Evolutionary conservation across 805 yeast genomes (phyloP).

Genomic region (Barnettozyma californica): DNA sequence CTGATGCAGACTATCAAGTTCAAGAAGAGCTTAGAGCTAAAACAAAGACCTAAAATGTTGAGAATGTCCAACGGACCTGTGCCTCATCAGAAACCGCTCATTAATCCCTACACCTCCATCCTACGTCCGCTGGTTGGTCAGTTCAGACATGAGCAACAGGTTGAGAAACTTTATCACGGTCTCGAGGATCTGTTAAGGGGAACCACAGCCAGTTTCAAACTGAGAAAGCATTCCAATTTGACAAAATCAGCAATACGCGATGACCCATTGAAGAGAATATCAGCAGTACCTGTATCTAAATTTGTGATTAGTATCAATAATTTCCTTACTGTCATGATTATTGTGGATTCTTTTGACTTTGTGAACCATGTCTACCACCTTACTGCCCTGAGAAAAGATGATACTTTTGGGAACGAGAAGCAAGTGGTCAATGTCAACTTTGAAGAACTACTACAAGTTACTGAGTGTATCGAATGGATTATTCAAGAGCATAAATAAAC

Average conservation of each 20-base stretch:
- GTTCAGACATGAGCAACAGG: slow-evolving; percentile 45
- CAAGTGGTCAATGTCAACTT: slow-evolving; percentile 42
- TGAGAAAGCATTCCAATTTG: slow-evolving; percentile 17
- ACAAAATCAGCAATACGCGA: slow-evolving; percentile 5
- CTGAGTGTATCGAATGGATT: slow-evolving; percentile 54
- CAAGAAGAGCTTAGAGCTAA: slow-evolving; percentile 31
- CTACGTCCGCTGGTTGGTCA: slow-evolving; percentile 56
- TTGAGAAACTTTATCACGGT: slow-evolving; percentile 22
- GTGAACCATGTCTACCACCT: slow-evolving; percentile 17
- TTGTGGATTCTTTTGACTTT: slow-evolving; percentile 20
- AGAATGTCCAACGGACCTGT: slow-evolving; percentile 5
- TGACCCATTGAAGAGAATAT: slow-evolving; percentile 18
- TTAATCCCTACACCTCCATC: slow-evolving; percentile 40
- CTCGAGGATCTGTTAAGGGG: slow-evolving; percentile 12
- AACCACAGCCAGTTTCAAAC: slow-evolving; percentile 9
- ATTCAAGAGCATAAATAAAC: slow-evolving; percentile 22
- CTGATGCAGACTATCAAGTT: slow-evolving; percentile 32
- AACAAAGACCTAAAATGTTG: slow-evolving; percentile 20
- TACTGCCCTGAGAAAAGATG: slow-evolving; percentile 17
- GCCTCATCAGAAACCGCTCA: slow-evolving; percentile 7
- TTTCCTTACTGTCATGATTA: slow-evolving; percentile 9
- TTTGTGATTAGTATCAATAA: slow-evolving; percentile 26
- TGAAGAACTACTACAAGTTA: slow-evolving; percentile 46
- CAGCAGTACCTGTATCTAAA: slow-evolving; percentile 24
- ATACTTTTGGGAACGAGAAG: slow-evolving; percentile 22